Evolutionary conservation across 2,329 filamentous ascomycete genomes (phyloP).

Genomic region (Trichophyton rubrum): DNA sequence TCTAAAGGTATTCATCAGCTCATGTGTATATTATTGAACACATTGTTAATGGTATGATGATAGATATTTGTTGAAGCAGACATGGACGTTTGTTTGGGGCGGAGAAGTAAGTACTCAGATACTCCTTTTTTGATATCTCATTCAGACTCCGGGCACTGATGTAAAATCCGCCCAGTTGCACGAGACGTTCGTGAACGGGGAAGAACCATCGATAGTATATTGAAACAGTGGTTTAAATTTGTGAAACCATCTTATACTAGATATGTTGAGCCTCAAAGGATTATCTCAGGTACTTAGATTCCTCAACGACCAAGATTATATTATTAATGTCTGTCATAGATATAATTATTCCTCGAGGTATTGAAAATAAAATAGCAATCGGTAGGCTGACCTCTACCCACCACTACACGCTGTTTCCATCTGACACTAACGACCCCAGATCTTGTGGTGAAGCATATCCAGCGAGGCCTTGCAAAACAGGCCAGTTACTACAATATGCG

Average conservation of each 20-base stretch:
- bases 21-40: background rate
- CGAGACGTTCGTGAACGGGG: slow-evolving; percentile 83
- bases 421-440: slow-evolving; percentile 35
- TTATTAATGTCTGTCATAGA: slow-evolving; percentile 38
- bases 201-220: slow-evolving; percentile 83
- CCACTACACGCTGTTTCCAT: background rate
- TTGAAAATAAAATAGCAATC: slow-evolving; percentile 90
- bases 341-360: slow-evolving; percentile 86
- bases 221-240: slow-evolving; percentile 95
- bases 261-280: slow-evolving; percentile 83
- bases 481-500: background rate
- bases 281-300: slow-evolving; percentile 54
- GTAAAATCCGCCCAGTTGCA: slow-evolving; percentile 42
- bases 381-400: slow-evolving; percentile 17
- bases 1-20: slow-evolving; percentile 54
- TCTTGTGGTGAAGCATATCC: slow-evolving; percentile 90
- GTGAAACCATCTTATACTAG: slow-evolving; percentile 96
- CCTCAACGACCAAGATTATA: background rate
- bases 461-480: slow-evolving; percentile 53
- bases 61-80: slow-evolving; percentile 94
- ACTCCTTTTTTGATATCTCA: background rate
- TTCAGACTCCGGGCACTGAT: background rate
- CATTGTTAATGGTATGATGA: slow-evolving; percentile 10
- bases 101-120: slow-evolving; percentile 52
- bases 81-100: slow-evolving; percentile 79